phyloP scores from a whole-genome alignment of 768 basidiomycete species.

The Butyriboletus loyo region DNA sequence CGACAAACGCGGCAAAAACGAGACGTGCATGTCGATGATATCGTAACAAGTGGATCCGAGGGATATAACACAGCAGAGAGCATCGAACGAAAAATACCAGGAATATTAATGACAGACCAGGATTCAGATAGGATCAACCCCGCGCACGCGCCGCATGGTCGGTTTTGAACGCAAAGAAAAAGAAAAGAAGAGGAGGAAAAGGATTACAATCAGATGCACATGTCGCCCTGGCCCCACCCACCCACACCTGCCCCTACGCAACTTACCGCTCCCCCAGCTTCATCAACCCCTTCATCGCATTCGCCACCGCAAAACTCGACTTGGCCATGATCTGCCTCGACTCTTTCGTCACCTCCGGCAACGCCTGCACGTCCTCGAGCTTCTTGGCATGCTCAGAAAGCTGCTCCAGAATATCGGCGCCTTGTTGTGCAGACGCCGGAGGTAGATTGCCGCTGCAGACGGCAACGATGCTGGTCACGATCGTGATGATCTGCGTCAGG shows the following conservation, averaged over 20 bases:
- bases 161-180: background rate
- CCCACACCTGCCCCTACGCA: background rate
- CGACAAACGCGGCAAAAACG: no score
- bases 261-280: conserved; percentile 48
- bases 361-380: conserved; percentile 84
- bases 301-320: conserved; percentile 94
- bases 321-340: conserved; percentile 93
- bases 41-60: background rate
- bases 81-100: conserved; percentile 6
- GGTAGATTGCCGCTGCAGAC: conserved; percentile 94
- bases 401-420: conserved; percentile 74
- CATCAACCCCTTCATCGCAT: conserved; percentile 92
- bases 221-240: no score
- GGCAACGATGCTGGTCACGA: conserved; percentile 95
- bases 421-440: conserved; percentile 61
- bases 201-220: no score
- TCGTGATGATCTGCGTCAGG: conserved; percentile 95
- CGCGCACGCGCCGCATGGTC: conserved; percentile 5
- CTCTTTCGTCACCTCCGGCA: conserved; percentile 85
- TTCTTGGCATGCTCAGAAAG: conserved; percentile 87
- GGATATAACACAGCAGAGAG: conserved; percentile 13
- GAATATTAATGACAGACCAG: conserved; percentile 6
- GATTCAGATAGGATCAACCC: background rate
- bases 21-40: no score
- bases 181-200: background rate